A percentile compares a stretch with the other conserved stretches of the same genome.
phyloP scores from a whole-genome alignment of 2,329 filamentous ascomycete genomes.

The Sporothrix variecibatus region DNA sequence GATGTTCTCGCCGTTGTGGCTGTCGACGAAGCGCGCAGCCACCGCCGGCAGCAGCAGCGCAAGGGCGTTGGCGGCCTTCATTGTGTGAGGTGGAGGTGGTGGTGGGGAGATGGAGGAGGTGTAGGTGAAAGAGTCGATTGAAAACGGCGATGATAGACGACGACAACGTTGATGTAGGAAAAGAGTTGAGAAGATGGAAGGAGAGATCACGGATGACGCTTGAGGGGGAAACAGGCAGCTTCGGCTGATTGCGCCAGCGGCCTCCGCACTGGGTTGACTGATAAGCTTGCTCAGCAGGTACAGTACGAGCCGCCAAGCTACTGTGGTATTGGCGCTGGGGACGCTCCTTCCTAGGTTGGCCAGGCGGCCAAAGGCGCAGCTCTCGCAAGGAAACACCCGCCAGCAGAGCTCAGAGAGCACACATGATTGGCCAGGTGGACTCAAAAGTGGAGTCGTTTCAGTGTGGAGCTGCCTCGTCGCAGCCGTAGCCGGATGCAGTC shows the following conservation, averaged over 20 bases:
- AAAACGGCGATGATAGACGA: not conserved
- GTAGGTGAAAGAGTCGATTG: not conserved
- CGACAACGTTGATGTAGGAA: not conserved
- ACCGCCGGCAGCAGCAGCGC: conserved; percentile 57
- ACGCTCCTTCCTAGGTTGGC: conserved; percentile 17
- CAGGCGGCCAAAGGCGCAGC: not conserved
- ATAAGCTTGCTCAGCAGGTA: conserved; percentile 1
- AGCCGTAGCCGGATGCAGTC: not conserved
- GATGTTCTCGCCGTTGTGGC: conserved; percentile 53
- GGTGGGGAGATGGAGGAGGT: too few relatives aligned
- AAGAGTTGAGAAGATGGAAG: not conserved
- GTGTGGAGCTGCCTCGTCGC: not conserved
- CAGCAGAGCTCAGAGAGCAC: not conserved
- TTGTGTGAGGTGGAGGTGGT: conserved; percentile 33
- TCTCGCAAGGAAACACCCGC: not conserved
- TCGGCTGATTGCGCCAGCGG: not conserved
- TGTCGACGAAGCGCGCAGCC: conserved; percentile 59
- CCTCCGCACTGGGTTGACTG: conserved; percentile 1
- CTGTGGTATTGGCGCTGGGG: too few relatives aligned
- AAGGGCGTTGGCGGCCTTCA: conserved; percentile 57
- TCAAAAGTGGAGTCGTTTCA: not conserved
- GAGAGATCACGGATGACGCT: conserved; percentile 2
- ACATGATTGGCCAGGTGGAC: not conserved
- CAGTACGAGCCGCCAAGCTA: not conserved
- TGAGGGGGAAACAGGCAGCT: conserved; percentile 13